Evolutionary conservation across 768 basidiomycete genomes (phyloP), one percentile per base, ranked within the genome.

Genomic region (Cyclocybe cylindracea): DNA sequence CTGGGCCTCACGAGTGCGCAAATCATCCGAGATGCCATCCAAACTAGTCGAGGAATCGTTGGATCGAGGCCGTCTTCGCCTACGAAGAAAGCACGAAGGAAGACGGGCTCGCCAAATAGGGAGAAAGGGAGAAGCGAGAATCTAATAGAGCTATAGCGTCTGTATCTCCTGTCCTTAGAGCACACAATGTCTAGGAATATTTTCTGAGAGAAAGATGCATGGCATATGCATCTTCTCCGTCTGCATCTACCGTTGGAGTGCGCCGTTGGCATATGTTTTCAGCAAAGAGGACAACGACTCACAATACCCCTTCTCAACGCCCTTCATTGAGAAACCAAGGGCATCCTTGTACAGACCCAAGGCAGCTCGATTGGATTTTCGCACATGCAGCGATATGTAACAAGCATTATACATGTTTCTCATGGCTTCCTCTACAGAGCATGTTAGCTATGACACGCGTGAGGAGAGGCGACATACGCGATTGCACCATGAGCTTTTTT

Each of bases 361-460:
- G 1, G 96, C 96, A 0, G 96, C 96, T 39, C 94, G 83, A 65
- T 98, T 98, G 10, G 94, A 94, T 69, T 96, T 94, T 45, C 96
- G 82, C 35, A 98, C 96, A 63, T 98, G 94, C 34, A 98, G 71
- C 1, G 91, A 93, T 29, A 97, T 92, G 65, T 87, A 88, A n/a
- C 86, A 74, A 2, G 94, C 94, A 24, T 80, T 78, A 69, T 95
- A 95, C 14, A 94, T 82, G 2, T 83, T 80, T 4, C 87, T 82
- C 96, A 98, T 98, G 3, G 96, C 92, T 62, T 91, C 82, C 68
- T 97, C 94, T 95, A 66, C 13, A 56, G 32, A 34, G 24, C 8
- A 14, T 31, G 2, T 44, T 9, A 32, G 29, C 38, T 36, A 32
- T 45, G 29, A 24, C 35, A 18, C n/a, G 44, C 11, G 36, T 29